phyloP scores from a whole-genome alignment of 495 filamentous ascomycete genomes.

The Aspergillus coremiiformis region DNA sequence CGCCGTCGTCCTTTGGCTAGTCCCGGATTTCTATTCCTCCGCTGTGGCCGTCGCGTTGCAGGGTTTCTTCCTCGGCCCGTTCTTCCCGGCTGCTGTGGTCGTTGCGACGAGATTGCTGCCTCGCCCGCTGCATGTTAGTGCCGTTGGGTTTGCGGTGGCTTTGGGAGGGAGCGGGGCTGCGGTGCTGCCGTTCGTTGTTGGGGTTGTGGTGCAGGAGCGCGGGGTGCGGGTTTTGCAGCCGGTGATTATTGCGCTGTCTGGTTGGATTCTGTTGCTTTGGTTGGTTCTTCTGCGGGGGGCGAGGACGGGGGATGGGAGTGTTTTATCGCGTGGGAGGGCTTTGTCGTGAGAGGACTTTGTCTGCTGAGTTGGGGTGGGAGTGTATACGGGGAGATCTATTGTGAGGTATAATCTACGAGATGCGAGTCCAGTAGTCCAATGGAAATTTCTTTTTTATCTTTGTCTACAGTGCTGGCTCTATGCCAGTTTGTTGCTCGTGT shows the following conservation, averaged over 20 bases:
- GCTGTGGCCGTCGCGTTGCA: constrained; percentile 60
- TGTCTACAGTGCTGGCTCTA: too few relatives aligned
- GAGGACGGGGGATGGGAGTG: background rate
- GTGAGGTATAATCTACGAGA: background rate
- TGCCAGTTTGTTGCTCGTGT: background rate
- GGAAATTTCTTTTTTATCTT: too few relatives aligned
- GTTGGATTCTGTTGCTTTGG: constrained; percentile 51
- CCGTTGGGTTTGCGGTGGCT: constrained; percentile 76
- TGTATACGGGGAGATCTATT: too few relatives aligned
- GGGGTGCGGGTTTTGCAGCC: constrained; percentile 78
- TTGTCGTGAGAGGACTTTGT: too few relatives aligned
- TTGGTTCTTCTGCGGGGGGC: constrained; percentile 28
- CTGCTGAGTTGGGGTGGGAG: background rate
- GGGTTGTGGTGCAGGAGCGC: constrained; percentile 70
- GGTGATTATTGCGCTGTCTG: constrained; percentile 62
- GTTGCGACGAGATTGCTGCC: constrained; percentile 78
- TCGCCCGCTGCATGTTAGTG: constrained; percentile 65
- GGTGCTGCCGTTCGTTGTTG: constrained; percentile 77
- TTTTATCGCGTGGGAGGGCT: too few relatives aligned
- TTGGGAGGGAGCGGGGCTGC: constrained; percentile 75
- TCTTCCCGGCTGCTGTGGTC: constrained; percentile 70
- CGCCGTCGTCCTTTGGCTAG: constrained; percentile 58
- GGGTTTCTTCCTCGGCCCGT: constrained; percentile 62
- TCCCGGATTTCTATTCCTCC: constrained; percentile 65
- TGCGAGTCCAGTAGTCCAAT: too few relatives aligned